Percentiles rank a stretch among this genome's conserved stretches.
Conservation (phyloP, 2,329 filamentous ascomycete species). For the Elsinoe necatrix region DNA sequence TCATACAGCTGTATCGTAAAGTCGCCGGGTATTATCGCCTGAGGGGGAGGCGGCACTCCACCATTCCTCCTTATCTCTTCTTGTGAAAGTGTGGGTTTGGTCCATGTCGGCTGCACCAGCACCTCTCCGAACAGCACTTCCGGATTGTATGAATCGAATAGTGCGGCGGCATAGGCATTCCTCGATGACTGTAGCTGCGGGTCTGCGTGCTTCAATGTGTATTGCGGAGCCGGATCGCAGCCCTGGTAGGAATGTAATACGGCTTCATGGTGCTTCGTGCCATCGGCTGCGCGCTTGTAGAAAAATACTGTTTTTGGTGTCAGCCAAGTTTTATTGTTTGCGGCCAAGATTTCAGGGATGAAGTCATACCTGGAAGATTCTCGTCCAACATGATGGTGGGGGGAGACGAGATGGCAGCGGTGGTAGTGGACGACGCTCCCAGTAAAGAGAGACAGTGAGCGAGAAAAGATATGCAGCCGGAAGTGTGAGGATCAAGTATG, state of each 20-base stretch:
- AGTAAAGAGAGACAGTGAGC: neutral
- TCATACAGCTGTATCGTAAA: constrained; percentile 91
- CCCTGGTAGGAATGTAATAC: constrained; percentile 61
- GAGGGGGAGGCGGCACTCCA: constrained; percentile 55
- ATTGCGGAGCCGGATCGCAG: constrained; percentile 69
- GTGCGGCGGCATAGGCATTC: constrained; percentile 78
- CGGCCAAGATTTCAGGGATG: constrained; percentile 36
- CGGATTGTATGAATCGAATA: constrained; percentile 72
- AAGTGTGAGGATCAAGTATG: neutral
- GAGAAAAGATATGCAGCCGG: neutral
- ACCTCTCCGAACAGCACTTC: constrained; percentile 85
- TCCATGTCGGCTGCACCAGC: constrained; percentile 74
- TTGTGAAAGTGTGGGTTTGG: constrained; percentile 69
- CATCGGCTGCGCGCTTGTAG: constrained; percentile 45
- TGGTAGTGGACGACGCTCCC: neutral
- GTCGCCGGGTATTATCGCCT: constrained; percentile 64
- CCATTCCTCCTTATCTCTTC: constrained; percentile 68
- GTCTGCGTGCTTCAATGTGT: constrained; percentile 69
- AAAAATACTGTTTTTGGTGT: constrained; percentile 42
- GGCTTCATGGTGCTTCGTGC: constrained; percentile 44
- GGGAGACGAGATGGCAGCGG: neutral
- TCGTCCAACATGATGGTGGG: constrained; percentile 70
- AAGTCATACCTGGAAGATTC: constrained; percentile 56
- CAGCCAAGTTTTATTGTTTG: neutral
- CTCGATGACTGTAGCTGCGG: constrained; percentile 54